Base-by-base conservation (phyloP, 2,329 filamentous ascomycete genomes). In the Calonectria hawksworthii region DNA sequence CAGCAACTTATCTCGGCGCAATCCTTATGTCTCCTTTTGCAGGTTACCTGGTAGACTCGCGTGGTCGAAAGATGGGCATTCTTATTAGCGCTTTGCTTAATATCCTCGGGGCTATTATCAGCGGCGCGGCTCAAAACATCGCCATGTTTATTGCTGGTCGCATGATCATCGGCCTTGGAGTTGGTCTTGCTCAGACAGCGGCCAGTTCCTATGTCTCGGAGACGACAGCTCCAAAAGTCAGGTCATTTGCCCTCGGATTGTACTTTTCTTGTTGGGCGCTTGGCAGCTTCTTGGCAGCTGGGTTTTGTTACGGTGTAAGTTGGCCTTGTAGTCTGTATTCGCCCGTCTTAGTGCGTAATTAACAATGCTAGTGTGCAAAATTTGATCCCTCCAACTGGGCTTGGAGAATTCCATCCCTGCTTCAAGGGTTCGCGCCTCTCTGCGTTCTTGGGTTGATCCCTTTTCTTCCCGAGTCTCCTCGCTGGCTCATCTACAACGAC, bases 81-180 rank as follows among this genome's bases (percentile, higher is more conserved):
- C 26, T 65, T 32, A 44, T n/a, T 8, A 32, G 23, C 16, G 38
- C 41, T 14, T 9, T 50, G 4, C 18, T 65, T 0, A 50, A 30
- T 6, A n/a, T 50, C 8, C n/a, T 65, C 21, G 63, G 63, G 2
- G 38, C 28, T 9, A 16, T 28, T 21, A 30, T 67, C 16, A 30
- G 30, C 7, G 44, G 44, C 10, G 18, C 64, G 26, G 64, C 64
- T 2, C 47, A 67, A n/a, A 67, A 67, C 18, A 23, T 51, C 26
- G 63, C 63, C 38, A 65, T 65, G 21, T 85, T 82, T 78, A 83
- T 83, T 70, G 75, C 80, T 9, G 44, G 44, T 47, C 44, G 44
- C 9, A 47, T 47, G 44, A 23, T 47, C 11, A 47, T 47, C n/a
- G 44, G 44, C 18, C 44, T 47, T 4, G 44, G 44, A 13, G 44